phyloP scores from a whole-genome alignment of 805 yeast genomes.

The Grigorovia transvaalensis region DNA sequence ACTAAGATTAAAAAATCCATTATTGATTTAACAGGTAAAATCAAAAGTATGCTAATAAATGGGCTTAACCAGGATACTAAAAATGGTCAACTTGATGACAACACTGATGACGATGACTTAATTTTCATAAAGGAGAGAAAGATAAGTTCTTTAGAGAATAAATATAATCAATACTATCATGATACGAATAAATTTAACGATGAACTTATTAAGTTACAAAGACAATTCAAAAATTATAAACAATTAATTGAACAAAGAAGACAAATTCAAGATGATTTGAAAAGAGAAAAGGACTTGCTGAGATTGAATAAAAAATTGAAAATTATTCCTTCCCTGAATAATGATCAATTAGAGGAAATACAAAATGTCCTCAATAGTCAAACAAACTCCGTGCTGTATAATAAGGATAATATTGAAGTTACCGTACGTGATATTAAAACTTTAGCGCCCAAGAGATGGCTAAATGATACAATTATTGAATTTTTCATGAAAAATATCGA shows the following conservation, averaged over 20 bases:
- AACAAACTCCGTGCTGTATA: slow-evolving; percentile 19
- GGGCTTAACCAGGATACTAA: background rate
- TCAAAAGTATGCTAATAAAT: slow-evolving; percentile 15
- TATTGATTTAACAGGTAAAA: slow-evolving; percentile 20
- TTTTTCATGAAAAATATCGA: slow-evolving; percentile 45
- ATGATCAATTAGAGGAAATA: slow-evolving; percentile 18
- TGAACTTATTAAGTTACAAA: slow-evolving; percentile 23
- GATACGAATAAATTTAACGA: slow-evolving; percentile 19
- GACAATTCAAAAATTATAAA: slow-evolving; percentile 35
- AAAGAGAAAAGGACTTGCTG: slow-evolving; percentile 11
- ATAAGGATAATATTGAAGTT: slow-evolving; percentile 44
- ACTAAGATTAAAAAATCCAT: slow-evolving; percentile 13
- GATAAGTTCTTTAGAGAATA: slow-evolving; percentile 19
- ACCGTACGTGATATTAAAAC: slow-evolving; percentile 60
- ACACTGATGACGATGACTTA: slow-evolving; percentile 16
- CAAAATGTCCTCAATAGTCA: slow-evolving; percentile 23
- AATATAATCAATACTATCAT: slow-evolving; percentile 13
- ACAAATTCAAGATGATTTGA: slow-evolving; percentile 28
- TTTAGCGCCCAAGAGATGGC: slow-evolving; percentile 63
- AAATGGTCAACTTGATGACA: background rate
- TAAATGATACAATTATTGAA: slow-evolving; percentile 86
- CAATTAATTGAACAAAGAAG: slow-evolving; percentile 35
- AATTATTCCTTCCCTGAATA: slow-evolving; percentile 20
- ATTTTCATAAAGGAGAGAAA: slow-evolving; percentile 22
- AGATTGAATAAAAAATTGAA: slow-evolving; percentile 1